Percentiles rank a stretch among this genome's conserved stretches.
Conservation (phyloP, 371 early-diverging fungal species). For the Mucor lusitanicus region DNA sequence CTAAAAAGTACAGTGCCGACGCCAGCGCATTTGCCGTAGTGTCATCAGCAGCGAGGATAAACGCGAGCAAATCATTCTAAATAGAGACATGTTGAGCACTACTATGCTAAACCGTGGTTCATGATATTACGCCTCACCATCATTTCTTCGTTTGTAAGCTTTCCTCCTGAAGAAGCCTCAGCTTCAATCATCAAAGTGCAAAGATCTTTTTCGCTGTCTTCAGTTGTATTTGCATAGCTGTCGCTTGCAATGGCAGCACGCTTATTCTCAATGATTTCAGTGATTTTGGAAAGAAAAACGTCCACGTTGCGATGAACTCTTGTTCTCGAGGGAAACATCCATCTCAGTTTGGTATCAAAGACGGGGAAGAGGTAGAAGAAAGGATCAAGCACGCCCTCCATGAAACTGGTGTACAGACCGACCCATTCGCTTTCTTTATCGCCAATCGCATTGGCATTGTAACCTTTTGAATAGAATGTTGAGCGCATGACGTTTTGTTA, state of each 20-base stretch:
- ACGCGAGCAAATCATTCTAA: slow-evolving; percentile 9
- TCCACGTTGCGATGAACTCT: too few relatives aligned
- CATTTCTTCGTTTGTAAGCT: slow-evolving; percentile 20
- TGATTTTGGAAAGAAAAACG: too few relatives aligned
- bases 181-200: slow-evolving; percentile 38
- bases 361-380: too few relatives aligned
- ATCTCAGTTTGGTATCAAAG: too few relatives aligned
- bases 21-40: slow-evolving; percentile 33
- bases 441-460: too few relatives aligned
- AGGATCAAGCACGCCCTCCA: too few relatives aligned
- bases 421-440: too few relatives aligned
- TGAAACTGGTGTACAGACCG: too few relatives aligned
- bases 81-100: background rate
- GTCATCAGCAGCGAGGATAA: slow-evolving; percentile 39
- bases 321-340: too few relatives aligned
- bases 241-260: background rate
- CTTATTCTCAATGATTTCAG: slow-evolving; percentile 12
- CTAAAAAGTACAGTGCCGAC: slow-evolving; percentile 33
- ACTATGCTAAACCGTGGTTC: background rate
- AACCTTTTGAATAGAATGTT: too few relatives aligned
- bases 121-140: background rate
- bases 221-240: background rate
- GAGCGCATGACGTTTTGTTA: too few relatives aligned
- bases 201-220: slow-evolving; percentile 48
- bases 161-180: slow-evolving; percentile 21